Percentiles rank a stretch among this genome's conserved stretches.
phyloP scores from a whole-genome alignment of 768 basidiomycete genomes.

The Lactarius hengduanensis region DNA sequence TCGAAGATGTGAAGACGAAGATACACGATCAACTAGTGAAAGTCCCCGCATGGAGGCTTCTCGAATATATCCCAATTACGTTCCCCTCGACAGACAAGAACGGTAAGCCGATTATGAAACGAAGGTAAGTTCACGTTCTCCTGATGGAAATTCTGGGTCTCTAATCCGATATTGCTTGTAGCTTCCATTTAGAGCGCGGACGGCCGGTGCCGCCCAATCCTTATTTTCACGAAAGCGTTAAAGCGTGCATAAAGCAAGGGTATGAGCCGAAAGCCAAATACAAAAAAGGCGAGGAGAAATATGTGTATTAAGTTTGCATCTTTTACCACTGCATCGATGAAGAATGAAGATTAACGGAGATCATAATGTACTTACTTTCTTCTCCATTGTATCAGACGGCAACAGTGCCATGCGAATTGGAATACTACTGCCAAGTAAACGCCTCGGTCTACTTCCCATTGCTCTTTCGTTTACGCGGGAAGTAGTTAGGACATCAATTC shows the following conservation, averaged over 20 bases:
- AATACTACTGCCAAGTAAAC: too few relatives aligned
- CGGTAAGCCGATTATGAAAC: neutral
- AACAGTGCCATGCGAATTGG: neutral
- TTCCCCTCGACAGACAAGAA: neutral
- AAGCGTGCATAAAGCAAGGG: neutral
- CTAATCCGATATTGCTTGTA: neutral
- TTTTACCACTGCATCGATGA: neutral
- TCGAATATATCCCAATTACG: neutral
- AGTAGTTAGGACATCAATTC: neutral
- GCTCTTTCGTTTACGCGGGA: too few relatives aligned
- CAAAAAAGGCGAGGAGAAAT: neutral
- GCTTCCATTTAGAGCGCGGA: neutral
- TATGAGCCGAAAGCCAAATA: conserved; percentile 4
- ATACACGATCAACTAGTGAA: neutral
- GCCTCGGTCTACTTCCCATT: too few relatives aligned
- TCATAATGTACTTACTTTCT: too few relatives aligned
- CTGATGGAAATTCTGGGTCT: neutral
- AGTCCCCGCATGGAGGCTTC: neutral
- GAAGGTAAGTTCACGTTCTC: neutral
- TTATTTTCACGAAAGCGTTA: conserved; percentile 6
- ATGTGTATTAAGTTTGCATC: neutral
- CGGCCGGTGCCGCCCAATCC: neutral
- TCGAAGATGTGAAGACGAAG: neutral
- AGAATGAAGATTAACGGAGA: neutral
- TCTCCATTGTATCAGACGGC: neutral